phyloP scores from a whole-genome alignment of 148 eudicot species.

The Chenopodium formosanum region DNA sequence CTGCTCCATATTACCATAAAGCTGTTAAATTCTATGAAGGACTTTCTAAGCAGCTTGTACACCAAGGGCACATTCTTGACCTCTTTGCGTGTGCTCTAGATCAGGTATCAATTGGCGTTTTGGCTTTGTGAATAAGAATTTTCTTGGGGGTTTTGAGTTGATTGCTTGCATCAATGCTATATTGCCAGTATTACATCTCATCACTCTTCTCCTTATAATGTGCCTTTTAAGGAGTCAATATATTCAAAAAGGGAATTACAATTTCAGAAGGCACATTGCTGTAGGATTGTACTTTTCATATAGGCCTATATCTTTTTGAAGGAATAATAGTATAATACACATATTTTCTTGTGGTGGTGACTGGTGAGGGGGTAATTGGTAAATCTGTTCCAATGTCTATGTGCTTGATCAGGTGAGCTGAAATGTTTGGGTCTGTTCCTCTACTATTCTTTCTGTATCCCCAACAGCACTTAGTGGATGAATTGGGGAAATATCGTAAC shows the following conservation, averaged over 20 bases:
- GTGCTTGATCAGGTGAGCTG: background rate
- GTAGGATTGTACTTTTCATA: background rate
- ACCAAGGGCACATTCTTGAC: conserved; percentile 96
- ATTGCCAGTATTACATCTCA: background rate
- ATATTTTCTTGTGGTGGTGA: background rate
- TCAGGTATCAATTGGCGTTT: conserved; percentile 55
- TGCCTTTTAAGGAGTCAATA: background rate
- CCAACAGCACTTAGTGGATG: background rate
- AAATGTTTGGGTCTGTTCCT: background rate
- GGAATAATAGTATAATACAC: too few relatives aligned
- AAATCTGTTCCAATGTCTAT: background rate
- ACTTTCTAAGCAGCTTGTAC: conserved; percentile 86
- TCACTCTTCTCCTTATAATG: background rate
- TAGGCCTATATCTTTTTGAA: background rate
- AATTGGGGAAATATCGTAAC: background rate
- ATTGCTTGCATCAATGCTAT: background rate
- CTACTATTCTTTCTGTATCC: background rate
- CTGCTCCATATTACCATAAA: conserved; percentile 82
- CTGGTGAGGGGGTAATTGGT: background rate
- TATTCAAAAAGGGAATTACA: background rate
- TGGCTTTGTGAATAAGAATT: background rate
- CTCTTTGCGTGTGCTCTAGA: conserved; percentile 97
- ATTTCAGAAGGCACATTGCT: background rate
- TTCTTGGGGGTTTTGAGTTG: background rate
- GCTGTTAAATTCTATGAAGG: conserved; percentile 88